Percentiles rank a stretch among this genome's conserved stretches.
Evolutionary conservation across 345 rosid species (phyloP).

Genomic region (Leavenworthia alabamica): DNA sequence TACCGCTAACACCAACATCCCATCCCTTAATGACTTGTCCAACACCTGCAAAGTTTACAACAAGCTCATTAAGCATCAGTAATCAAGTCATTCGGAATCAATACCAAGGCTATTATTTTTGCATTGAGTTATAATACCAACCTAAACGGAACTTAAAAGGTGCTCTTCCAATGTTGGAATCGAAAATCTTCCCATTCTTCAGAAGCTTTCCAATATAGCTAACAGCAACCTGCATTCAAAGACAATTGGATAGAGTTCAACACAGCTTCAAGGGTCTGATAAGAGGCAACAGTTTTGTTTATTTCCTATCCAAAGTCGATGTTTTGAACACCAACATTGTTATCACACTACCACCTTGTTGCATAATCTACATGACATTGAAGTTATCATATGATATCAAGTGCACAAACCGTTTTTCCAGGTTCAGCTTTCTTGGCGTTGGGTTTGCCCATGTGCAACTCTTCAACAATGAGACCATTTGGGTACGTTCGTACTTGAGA

Average conservation of each 20-base stretch:
- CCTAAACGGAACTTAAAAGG: slow-evolving; percentile 92
- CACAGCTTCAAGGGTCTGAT: neutral
- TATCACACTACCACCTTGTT: slow-evolving; percentile 1
- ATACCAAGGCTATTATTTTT: neutral
- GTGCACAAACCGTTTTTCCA: slow-evolving; percentile 53
- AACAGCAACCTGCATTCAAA: slow-evolving; percentile 60
- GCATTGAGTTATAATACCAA: neutral
- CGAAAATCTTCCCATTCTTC: slow-evolving; percentile 79
- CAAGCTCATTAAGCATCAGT: neutral
- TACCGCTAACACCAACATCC: slow-evolving; percentile 96
- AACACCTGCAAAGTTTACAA: slow-evolving; percentile 47
- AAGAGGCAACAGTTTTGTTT: neutral
- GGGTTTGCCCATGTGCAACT: slow-evolving; percentile 80
- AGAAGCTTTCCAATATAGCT: slow-evolving; percentile 82
- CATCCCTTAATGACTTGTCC: slow-evolving; percentile 96
- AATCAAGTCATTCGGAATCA: neutral
- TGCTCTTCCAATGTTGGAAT: slow-evolving; percentile 68
- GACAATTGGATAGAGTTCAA: neutral
- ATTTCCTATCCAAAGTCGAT: neutral
- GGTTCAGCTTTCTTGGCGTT: slow-evolving; percentile 81
- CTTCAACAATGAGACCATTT: slow-evolving; percentile 83
- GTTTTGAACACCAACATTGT: neutral
- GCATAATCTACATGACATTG: neutral
- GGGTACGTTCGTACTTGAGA: slow-evolving; percentile 64
- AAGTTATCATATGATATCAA: neutral